These are phyloP conservation scores for Proliferodiscus dingleyae DNA, from an alignment of 2,329 filamentous ascomycete species.

Conservation along the genomic window DNA sequence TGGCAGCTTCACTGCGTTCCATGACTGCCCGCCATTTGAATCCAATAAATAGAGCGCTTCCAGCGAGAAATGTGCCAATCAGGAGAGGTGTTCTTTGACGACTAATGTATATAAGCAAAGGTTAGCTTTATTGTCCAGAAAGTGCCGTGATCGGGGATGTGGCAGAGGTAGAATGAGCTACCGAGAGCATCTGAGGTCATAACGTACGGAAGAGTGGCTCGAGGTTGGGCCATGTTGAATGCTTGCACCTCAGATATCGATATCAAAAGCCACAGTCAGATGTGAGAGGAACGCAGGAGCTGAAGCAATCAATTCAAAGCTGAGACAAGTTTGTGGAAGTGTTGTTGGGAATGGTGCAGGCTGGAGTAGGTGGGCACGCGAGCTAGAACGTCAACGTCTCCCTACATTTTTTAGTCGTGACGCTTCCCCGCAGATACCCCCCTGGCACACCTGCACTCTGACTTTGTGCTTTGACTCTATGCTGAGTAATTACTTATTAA, in stretches of 20 bases:
- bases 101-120: slow-evolving; percentile 8
- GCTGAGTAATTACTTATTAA: too few species aligned
- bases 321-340: neutral
- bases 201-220: slow-evolving; percentile 17
- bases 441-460: too few species aligned
- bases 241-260: neutral
- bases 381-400: neutral
- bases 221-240: slow-evolving; percentile 15
- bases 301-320: neutral
- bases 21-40: slow-evolving; percentile 32
- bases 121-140: neutral
- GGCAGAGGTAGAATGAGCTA: too few species aligned
- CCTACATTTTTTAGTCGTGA: too few species aligned
- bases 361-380: neutral
- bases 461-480: too few species aligned
- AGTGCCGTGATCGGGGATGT: neutral
- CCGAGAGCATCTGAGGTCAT: too few species aligned
- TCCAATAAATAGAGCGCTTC: slow-evolving; percentile 24
- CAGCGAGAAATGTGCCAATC: slow-evolving; percentile 25
- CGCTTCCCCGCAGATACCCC: neutral
- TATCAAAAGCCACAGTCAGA: neutral
- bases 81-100: slow-evolving; percentile 26
- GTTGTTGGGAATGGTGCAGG: slow-evolving; percentile 7
- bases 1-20: slow-evolving; percentile 30
- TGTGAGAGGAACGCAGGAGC: neutral